phyloP scores from a whole-genome alignment of 805 yeast genomes.

The Metahyphopichia silvanorum region DNA sequence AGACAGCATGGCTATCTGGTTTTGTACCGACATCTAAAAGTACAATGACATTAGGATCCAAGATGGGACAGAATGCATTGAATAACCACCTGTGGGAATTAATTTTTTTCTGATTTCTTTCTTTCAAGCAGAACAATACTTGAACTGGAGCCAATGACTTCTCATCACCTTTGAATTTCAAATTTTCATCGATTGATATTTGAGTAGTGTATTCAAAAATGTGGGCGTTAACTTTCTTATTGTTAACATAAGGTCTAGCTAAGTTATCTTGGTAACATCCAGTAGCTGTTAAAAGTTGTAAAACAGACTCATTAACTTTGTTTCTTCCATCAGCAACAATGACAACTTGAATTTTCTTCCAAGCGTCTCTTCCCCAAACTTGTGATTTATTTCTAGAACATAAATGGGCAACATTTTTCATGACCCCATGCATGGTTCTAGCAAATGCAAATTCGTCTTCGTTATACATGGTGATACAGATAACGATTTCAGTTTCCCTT shows the following conservation, averaged over 20 bases:
- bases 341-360: slow-evolving; percentile 94
- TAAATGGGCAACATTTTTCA: slow-evolving; percentile 86
- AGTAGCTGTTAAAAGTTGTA: slow-evolving; percentile 87
- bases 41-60: slow-evolving; percentile 88
- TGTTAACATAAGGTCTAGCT: slow-evolving; percentile 91
- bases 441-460: slow-evolving; percentile 90
- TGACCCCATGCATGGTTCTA: slow-evolving; percentile 90
- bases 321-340: slow-evolving; percentile 94
- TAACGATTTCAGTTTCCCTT: slow-evolving; percentile 87
- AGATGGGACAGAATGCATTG: slow-evolving; percentile 87
- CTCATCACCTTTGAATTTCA: slow-evolving; percentile 87
- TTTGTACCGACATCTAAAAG: slow-evolving; percentile 96
- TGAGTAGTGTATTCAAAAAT: slow-evolving; percentile 95
- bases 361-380: slow-evolving; percentile 94
- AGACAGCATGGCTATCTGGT: slow-evolving; percentile 84
- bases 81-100: slow-evolving; percentile 98
- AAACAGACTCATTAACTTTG: slow-evolving; percentile 77
- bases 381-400: slow-evolving; percentile 77
- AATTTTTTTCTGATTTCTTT: slow-evolving; percentile 86
- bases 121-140: slow-evolving; percentile 87
- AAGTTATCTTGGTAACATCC: slow-evolving; percentile 98
- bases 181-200: slow-evolving; percentile 82
- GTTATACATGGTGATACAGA: slow-evolving; percentile 96
- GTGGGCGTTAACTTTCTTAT: slow-evolving; percentile 89
- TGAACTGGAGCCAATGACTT: slow-evolving; percentile 94